Evolutionary conservation across 2,329 filamentous ascomycete species (phyloP), one percentile per base, ranked within the genome.

Genomic region (Fusarium compactum): DNA sequence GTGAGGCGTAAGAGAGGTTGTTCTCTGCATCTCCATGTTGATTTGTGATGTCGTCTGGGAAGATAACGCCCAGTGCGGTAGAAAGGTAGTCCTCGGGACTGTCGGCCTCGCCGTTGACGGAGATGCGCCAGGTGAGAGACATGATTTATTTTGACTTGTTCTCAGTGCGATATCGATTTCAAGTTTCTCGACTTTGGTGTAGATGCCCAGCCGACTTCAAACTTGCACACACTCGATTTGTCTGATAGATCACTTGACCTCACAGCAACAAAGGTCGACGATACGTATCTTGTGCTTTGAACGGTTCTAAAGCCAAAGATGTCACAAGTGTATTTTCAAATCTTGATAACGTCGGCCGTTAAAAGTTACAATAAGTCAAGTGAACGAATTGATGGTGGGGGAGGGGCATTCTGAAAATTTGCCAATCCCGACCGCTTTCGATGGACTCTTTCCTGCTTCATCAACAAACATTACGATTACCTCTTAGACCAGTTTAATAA

Each of bases 31-130:
- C 89, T 78, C 91, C 90, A 78, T 93, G 90, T 77, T 87, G 85
- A 80, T 88, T 90, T 62, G 84, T 85, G 56, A 89, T 82, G 79
- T 93, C 90, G 77, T 92, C 89, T 6, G 89, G 86, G 80, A 92
- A 92, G 77, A 92, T 87, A 67, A 89, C 83, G 67, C 86, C 87
- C 2, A 92, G 85, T 1, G 88, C 84, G 4, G 83, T 82, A 34
- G 82, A 81, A 74, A 93, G 85, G 71, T 87, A 85, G 78, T 91
- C 89, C 78, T 91, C 89, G 0, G 89, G 57, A 80, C 82, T 48
- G 3, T 62, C 57, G 9, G 68, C 22, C 29, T 72, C 73, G 41
- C 69, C 72, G 22, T 73, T 65, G 43, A 77, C 71, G 25, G 76
- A 72, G 56, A 80, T 77, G 54, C 77, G 76, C 34, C 71, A 76